Conservation (phyloP, 495 filamentous ascomycete genomes). For the Friedmanniomyces endolithicus region DNA sequence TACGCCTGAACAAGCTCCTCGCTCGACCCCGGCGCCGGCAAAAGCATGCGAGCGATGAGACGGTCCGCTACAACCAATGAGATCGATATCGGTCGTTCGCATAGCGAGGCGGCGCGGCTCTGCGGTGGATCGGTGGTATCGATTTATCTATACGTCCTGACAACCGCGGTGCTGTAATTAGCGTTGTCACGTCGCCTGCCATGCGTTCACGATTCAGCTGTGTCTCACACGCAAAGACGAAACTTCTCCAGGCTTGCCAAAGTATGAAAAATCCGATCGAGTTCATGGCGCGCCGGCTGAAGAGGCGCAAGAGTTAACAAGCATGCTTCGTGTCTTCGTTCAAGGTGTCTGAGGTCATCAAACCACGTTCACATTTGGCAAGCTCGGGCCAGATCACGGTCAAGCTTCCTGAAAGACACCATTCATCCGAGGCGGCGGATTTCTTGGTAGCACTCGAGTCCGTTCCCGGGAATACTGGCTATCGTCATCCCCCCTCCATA, state of each 20-base stretch:
- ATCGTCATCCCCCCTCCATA: background rate
- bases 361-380: conserved; percentile 1
- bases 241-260: too few species aligned
- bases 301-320: background rate
- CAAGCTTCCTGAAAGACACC: background rate
- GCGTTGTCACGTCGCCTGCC: too few species aligned
- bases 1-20: background rate
- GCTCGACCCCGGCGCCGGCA: background rate
- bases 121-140: background rate
- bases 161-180: too few species aligned
- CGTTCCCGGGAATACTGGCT: background rate
- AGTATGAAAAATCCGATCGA: too few species aligned
- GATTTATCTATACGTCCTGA: background rate
- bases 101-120: background rate
- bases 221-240: too few species aligned
- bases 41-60: background rate
- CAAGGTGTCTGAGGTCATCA: too few species aligned
- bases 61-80: background rate
- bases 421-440: conserved; percentile 2
- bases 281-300: too few species aligned
- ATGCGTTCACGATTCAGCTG: too few species aligned
- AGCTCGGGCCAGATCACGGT: conserved; percentile 4
- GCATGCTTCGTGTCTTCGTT: conserved; percentile 7
- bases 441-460: background rate
- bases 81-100: background rate